Conservation (phyloP, 352 stramenopile genomes). For the Detonula confervacea region DNA sequence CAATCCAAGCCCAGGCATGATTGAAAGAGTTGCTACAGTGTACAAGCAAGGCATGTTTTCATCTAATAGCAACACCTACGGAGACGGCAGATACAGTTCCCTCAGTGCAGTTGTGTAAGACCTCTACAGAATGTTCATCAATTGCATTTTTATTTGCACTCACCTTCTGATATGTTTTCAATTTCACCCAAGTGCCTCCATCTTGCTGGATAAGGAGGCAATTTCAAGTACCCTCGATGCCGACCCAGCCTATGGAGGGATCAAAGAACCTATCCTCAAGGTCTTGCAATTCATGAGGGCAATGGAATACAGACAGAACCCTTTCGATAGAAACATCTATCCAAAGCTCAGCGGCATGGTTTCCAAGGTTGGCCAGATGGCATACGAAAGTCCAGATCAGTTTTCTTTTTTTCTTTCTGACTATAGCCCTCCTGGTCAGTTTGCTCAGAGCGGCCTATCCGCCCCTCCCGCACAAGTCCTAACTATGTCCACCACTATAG, state of each 20-base stretch:
- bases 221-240: constrained; percentile 57
- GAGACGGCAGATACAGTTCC: constrained; percentile 68
- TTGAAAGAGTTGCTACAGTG: constrained; percentile 61
- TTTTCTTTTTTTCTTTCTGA: constrained; percentile 66
- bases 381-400: constrained; percentile 62
- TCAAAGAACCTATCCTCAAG: constrained; percentile 74
- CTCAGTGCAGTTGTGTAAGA: constrained; percentile 67
- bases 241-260: constrained; percentile 64
- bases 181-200: too few relatives aligned
- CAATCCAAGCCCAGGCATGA: constrained; percentile 75
- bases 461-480: constrained; percentile 51
- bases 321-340: constrained; percentile 40
- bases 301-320: constrained; percentile 39
- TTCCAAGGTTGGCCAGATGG: constrained; percentile 71
- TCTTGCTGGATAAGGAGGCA: constrained; percentile 74
- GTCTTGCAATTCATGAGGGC: constrained; percentile 63
- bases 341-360: constrained; percentile 27
- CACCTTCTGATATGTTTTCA: too few relatives aligned
- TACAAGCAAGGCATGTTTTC: constrained; percentile 64
- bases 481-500: too few relatives aligned
- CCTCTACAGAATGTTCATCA: too few relatives aligned
- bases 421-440: constrained; percentile 51
- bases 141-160: too few relatives aligned
- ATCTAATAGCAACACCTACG: constrained; percentile 54
- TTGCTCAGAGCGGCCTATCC: constrained; percentile 50